These are phyloP conservation scores for Phaeosphaeria sp. DNA, from an alignment of 2,329 filamentous ascomycete species.

Conservation along the genomic window DNA sequence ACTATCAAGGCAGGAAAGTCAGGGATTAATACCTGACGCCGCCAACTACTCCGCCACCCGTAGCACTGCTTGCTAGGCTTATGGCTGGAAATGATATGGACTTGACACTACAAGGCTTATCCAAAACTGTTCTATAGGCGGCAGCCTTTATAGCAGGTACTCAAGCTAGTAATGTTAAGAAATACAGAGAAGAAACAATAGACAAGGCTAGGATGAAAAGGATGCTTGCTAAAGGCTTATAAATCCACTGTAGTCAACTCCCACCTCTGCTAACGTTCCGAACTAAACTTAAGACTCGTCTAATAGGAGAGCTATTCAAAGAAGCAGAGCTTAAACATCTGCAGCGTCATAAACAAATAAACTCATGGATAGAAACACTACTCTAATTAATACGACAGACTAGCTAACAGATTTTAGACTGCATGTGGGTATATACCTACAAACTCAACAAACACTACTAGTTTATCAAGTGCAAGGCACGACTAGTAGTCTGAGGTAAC, in stretches of 20 bases:
- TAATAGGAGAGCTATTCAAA: neutral
- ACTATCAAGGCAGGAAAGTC: slow-evolving; percentile 4
- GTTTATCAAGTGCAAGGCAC: slow-evolving; percentile 2
- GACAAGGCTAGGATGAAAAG: slow-evolving; percentile 5
- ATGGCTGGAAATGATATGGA: neutral
- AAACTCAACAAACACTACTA: neutral
- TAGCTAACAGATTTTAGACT: neutral
- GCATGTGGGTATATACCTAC: neutral
- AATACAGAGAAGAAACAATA: neutral
- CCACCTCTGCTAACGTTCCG: neutral
- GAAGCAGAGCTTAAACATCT: neutral
- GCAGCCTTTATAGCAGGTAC: slow-evolving; percentile 6
- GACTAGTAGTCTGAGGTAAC: neutral
- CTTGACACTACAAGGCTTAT: neutral
- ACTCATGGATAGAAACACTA: neutral
- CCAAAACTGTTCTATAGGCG: slow-evolving; percentile 2
- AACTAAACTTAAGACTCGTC: neutral
- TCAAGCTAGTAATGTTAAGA: neutral
- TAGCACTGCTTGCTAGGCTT: slow-evolving; percentile 1
- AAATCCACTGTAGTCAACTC: slow-evolving; percentile 1
- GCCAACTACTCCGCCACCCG: neutral
- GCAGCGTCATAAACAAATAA: neutral
- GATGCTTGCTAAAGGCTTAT: neutral
- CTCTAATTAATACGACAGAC: neutral
- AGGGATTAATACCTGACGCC: neutral